Evolutionary conservation across 164 flowering plant species (phyloP).

Genomic region (Liquidambar formosana): DNA sequence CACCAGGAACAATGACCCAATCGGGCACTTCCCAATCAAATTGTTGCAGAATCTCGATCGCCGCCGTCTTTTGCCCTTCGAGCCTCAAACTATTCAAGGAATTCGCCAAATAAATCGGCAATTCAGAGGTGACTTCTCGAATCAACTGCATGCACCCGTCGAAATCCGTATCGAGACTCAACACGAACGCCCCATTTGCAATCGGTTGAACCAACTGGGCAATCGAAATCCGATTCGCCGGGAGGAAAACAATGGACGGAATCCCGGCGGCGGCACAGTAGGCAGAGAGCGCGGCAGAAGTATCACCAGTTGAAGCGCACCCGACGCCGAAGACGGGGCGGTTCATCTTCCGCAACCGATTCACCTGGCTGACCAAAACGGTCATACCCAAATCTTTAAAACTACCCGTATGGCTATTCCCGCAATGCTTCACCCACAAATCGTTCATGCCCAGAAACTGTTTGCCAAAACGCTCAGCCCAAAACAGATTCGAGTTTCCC

Average conservation of each 20-base stretch:
- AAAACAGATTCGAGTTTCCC: conserved; percentile 79
- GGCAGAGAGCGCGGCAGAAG: conserved; percentile 80
- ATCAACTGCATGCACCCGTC: conserved; percentile 90
- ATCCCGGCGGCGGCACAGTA: conserved; percentile 87
- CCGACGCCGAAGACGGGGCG: conserved; percentile 51
- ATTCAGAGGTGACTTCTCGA: conserved; percentile 73
- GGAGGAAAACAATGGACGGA: conserved; percentile 76
- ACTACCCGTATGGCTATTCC: conserved; percentile 75
- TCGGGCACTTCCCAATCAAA: conserved; percentile 93
- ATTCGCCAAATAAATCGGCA: conserved; percentile 84
- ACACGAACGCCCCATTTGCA: conserved; percentile 74
- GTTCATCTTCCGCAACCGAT: conserved; percentile 46
- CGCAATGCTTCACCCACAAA: conserved; percentile 85
- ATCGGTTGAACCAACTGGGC: conserved; percentile 87
- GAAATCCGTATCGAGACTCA: conserved; percentile 85
- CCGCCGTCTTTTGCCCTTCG: conserved; percentile 91
- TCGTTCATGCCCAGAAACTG: conserved; percentile 69
- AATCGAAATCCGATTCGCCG: conserved; percentile 52
- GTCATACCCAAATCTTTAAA: conserved; percentile 92
- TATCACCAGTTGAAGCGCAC: conserved; percentile 72
- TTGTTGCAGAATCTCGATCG: conserved; percentile 87
- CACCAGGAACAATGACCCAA: conserved; percentile 93
- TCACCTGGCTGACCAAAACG: conserved; percentile 81
- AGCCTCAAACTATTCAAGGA: conserved; percentile 80
- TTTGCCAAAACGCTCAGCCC: conserved; percentile 84